These are phyloP conservation scores for Chalciporus piperatus DNA, from an alignment of 768 basidiomycete species.

Conservation along the genomic window DNA sequence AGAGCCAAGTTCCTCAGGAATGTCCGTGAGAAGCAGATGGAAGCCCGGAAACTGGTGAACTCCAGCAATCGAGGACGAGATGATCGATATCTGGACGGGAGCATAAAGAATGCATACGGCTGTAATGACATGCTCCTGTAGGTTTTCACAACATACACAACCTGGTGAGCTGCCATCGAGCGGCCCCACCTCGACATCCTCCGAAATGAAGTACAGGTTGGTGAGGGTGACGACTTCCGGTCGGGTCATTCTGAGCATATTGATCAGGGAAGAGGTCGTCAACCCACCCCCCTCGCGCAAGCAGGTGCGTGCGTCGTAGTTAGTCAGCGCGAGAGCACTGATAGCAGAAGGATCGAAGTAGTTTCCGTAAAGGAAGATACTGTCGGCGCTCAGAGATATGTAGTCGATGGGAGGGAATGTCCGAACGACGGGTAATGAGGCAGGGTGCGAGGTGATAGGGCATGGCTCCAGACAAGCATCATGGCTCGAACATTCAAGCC, in stretches of 20 bases:
- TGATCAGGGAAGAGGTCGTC: neutral
- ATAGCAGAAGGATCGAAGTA: neutral
- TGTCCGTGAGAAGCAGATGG: neutral
- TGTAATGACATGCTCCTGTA: neutral
- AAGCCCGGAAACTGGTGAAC: neutral
- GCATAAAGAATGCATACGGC: neutral
- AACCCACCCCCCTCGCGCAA: neutral
- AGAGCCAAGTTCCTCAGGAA: neutral
- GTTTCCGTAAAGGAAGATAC: neutral
- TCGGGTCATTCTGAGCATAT: neutral
- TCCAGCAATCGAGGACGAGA: neutral
- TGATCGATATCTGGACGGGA: neutral
- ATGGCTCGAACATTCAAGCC: neutral
- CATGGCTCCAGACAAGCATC: neutral
- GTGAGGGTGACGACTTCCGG: neutral
- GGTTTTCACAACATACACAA: neutral
- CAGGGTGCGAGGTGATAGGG: neutral
- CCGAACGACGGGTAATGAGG: no score
- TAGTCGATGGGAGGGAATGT: neutral
- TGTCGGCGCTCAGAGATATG: neutral
- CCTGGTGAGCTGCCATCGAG: neutral
- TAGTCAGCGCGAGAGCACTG: neutral
- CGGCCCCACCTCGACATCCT: neutral
- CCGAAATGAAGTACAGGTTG: neutral
- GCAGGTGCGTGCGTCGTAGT: neutral